Evolutionary conservation across 495 filamentous ascomycete genomes (phyloP).

Genomic region (Talaromyces ruber): DNA sequence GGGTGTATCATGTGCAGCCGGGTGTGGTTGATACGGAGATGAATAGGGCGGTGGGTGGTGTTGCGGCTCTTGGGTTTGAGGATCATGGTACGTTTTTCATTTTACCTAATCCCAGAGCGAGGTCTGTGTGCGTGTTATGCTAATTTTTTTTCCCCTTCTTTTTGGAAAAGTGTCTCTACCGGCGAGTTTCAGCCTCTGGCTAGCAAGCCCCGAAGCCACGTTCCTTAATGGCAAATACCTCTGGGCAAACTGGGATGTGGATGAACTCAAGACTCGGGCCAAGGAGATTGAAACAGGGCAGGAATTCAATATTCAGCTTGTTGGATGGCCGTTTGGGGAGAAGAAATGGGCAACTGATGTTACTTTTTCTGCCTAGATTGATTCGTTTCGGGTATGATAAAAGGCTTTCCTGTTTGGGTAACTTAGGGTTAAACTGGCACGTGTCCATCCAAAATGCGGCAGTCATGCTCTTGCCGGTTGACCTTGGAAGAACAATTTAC

Average conservation of each 20-base stretch:
- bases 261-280: slow-evolving; percentile 47
- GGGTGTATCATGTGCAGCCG: slow-evolving; percentile 39
- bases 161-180: slow-evolving; percentile 17
- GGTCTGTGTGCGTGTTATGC: neutral
- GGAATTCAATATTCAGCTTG: slow-evolving; percentile 2
- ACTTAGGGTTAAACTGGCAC: neutral
- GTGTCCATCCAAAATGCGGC: neutral
- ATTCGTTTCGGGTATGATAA: neutral
- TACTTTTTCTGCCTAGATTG: neutral
- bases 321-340: slow-evolving; percentile 3
- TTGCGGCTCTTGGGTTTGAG: slow-evolving; percentile 20
- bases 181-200: slow-evolving; percentile 24
- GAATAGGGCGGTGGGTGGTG: slow-evolving; percentile 25
- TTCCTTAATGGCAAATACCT: slow-evolving; percentile 38
- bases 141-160: too few species aligned
- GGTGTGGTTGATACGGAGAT: slow-evolving; percentile 34
- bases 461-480: neutral
- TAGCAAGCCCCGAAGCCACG: slow-evolving; percentile 28
- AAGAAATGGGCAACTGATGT: neutral
- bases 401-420: neutral
- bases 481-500: neutral
- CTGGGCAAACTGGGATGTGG: slow-evolving; percentile 41
- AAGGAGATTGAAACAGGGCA: slow-evolving; percentile 24
- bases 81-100: slow-evolving; percentile 28
- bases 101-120: neutral